Percentiles rank a stretch among this genome's conserved stretches.
Conservation (phyloP, 768 basidiomycete genomes). For the Hemileccinum impolitum region DNA sequence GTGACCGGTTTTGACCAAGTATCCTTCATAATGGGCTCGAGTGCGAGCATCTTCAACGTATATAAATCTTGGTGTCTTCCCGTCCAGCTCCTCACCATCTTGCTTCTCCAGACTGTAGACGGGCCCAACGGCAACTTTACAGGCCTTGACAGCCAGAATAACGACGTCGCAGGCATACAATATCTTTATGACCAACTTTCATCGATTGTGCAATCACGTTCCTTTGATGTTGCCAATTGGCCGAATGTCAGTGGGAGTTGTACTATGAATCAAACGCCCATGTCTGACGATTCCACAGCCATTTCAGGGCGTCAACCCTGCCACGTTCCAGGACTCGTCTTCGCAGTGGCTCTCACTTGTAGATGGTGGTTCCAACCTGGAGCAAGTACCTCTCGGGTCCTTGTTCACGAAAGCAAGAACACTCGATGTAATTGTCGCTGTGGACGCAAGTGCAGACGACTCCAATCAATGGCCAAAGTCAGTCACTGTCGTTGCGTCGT, state of each 20-base stretch:
- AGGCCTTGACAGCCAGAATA: constrained; percentile 9
- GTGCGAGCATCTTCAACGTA: constrained; percentile 67
- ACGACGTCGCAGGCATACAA: constrained; percentile 33
- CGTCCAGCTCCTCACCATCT: not conserved
- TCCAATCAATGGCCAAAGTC: constrained; percentile 67
- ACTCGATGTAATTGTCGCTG: constrained; percentile 72
- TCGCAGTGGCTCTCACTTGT: constrained; percentile 58
- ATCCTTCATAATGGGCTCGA: constrained; percentile 72
- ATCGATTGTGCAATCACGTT: constrained; percentile 45
- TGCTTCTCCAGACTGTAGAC: constrained; percentile 45
- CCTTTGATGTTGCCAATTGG: constrained; percentile 66
- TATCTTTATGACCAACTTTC: constrained; percentile 48
- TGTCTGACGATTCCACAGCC: constrained; percentile 30
- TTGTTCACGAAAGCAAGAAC: constrained; percentile 65
- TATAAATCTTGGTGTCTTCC: constrained; percentile 4
- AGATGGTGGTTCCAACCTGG: constrained; percentile 67
- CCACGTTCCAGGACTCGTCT: constrained; percentile 52
- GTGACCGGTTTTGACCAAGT: constrained; percentile 73
- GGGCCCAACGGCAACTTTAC: constrained; percentile 37
- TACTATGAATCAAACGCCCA: not conserved
- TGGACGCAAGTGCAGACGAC: constrained; percentile 65
- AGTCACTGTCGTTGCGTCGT: constrained; percentile 13
- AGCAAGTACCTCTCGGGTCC: constrained; percentile 70
- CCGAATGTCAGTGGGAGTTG: constrained; percentile 42
- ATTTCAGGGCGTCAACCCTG: constrained; percentile 47